Evolutionary conservation across 1,284 basidiomycete genomes (phyloP), one percentile per base, ranked within the genome.

Genomic region (Pseudozyma hubeiensis): DNA sequence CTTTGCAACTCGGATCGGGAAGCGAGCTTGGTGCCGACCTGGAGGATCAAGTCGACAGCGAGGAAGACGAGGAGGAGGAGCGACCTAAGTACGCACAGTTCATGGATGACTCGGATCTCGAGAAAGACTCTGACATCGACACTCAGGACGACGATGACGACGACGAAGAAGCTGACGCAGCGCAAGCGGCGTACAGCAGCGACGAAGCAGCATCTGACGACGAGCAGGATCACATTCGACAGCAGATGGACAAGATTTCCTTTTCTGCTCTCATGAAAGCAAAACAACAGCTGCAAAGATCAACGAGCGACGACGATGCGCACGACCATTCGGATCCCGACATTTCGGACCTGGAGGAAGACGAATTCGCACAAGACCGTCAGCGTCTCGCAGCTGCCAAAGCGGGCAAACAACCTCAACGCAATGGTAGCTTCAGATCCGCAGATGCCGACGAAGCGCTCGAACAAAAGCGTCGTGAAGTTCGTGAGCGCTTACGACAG

Each of bases 241-340:
- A 67, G 34, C 70, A 74, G 53, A 69, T 74, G 66, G 69, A 64
- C 43, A 34, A 65, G 35, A 59, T 84, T 30, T 81, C 83, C 5
- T 83, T 85, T 45, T 77, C 79, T 17, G 87, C 90, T 10, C 86
- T 93, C 31, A 87, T 90, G 11, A 89, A 88, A 71, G 91, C 91
- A 3, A 89, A 52, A 7, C 55, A 63, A 24, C 70, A 65, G 70
- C 55, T 53, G 48, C 61, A 34, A 39, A 48, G 14, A 13, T 46
- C 52, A 9, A 61, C 40, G 30, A 53, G 67, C 9, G 70, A 66
- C 10, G 69, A 70, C 10, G 70, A 66, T 46, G 16, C 50, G 3
- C 30, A 57, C 43, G 53, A 55, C 33, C 54, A 57, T 19, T 53
- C 43, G 37, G 59, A 65, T 29, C 58, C 59, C 10, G 66, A 67